Evolutionary conservation across 305 asterid species (phyloP).

Genomic region (Fraxinus latifolia): DNA sequence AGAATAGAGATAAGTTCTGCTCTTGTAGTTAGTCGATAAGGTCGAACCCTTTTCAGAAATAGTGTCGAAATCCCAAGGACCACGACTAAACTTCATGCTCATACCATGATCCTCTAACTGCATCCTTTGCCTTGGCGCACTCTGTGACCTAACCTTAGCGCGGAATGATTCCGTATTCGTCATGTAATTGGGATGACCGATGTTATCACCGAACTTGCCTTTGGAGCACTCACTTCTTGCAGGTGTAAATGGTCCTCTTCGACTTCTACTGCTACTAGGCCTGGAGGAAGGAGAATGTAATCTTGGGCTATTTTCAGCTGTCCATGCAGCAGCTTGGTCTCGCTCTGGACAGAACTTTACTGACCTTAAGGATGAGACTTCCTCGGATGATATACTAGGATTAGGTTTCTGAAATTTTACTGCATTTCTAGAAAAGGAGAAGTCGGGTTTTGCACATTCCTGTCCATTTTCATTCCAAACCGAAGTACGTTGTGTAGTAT

Average conservation of each 20-base stretch:
- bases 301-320: conserved; percentile 51
- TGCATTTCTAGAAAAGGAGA: conserved; percentile 34
- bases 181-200: conserved; percentile 75
- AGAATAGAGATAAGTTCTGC: conserved; percentile 34
- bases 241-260: conserved; percentile 49
- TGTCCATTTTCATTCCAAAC: conserved; percentile 50
- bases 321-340: conserved; percentile 40
- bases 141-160: conserved; percentile 80
- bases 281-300: conserved; percentile 51
- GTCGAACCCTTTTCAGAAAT: conserved; percentile 55
- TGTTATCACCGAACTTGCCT: conserved; percentile 56
- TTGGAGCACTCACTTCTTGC: conserved; percentile 56
- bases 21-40: conserved; percentile 35
- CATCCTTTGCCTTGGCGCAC: conserved; percentile 82
- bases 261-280: conserved; percentile 47
- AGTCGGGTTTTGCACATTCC: conserved; percentile 30
- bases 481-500: conserved; percentile 36
- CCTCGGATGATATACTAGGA: not conserved
- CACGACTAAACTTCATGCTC: conserved; percentile 27
- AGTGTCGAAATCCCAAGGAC: conserved; percentile 47
- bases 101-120: conserved; percentile 40
- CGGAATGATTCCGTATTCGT: conserved; percentile 69
- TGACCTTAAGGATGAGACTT: not conserved
- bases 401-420: conserved; percentile 43
- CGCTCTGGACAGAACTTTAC: conserved; percentile 29